Base-by-base conservation (phyloP, 768 basidiomycete species). In the Asterophora parasitica region DNA sequence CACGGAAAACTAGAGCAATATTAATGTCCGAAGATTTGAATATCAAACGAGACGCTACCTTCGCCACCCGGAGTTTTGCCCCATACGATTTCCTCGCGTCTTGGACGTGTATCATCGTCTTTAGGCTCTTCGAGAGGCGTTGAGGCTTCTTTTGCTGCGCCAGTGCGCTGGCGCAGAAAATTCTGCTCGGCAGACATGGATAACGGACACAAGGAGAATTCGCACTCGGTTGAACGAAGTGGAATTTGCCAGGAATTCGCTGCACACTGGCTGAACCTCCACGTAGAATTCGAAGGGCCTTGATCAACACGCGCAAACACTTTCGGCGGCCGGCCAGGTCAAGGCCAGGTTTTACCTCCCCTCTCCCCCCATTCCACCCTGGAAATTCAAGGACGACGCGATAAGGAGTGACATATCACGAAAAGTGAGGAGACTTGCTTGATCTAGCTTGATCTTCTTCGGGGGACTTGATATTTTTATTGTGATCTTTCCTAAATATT, bases 51-150 rank as follows among this genome's bases (percentile, higher is more conserved):
- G 23, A 43, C 58, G 73, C 34, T 54, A 85, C 89, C 90, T 76
- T 86, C 79, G 34, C 88, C 89, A 31, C 73, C 61, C 12, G 88
- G 88, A 0, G 90, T 92, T 66, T 92, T 89, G 8, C 92, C 92
- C 86, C 88, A 92, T 1, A 92, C 88, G 19, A 89, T 73, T 50
- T 90, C 87, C 26, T 75, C 74, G 42, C 58, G 54, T 53, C 53
- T 51, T 38, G 45, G 47, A 44, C 50, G 26, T 20, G 34, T 34
- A 7, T 52, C 48, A 5, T 54, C 46, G 41, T 51, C 31, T 16
- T 51, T 52, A 7, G 52, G 42, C 36, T 48, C 54, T 15, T 36
- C 45, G 13, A 42, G 40, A 46, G 36, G 15, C 17, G 42, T 26
- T 38, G 47, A 13, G 20, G 42, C 28, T 31, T 50, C 49, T 12